Base-by-base conservation (phyloP, 345 rosid species). In the Corymbia maculata region DNA sequence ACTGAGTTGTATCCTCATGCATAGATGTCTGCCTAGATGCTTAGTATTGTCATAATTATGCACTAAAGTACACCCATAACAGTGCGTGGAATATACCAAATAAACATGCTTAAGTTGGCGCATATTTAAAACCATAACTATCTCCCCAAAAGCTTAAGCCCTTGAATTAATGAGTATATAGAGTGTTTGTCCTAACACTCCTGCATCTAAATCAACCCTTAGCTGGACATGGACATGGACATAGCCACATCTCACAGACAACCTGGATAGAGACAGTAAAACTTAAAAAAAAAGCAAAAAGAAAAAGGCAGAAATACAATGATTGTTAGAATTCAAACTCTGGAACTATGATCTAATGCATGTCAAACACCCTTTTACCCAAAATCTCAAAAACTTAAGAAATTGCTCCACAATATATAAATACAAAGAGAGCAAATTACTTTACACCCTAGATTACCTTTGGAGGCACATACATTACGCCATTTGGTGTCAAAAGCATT, bases 391-490 rank as follows among this genome's bases (percentile, higher is more conserved):
- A 19, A 1, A 0, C 8, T 75, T 6, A 57, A 82, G 86, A 88
- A 79, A 44, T 16, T 42, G 26, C 59, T 79, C 28, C 44, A 44
- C 16, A 28, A 36, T 32, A 53, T 52, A 21, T 50, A 86, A 8
- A 47, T 8, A 50, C 3, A 22, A 80, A 52, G 7, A 47, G 19
- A 44, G 51, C 30, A 64, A 70, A 86, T 52, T 86, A 52, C 32
- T 21, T 59, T 52, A 55, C 28, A 86, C 55, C 36, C 85, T 70
- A 32, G 89, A 88, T 90, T 94, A 97, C 99, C 99, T 95, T 92
- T 86, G 98, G 87, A 91, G 97, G 94, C 80, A 94, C 93, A 86
- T 94, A 97, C 96, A 97, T 92, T 88, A 93, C 97, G 85, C 95
- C 95, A 92, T 96, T 97, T 87, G 99, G 98, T 57, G 98, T 94